A percentile compares a stretch with the other conserved stretches of the same genome.
phyloP scores from a whole-genome alignment of 495 filamentous ascomycete species.

The Annulohypoxylon maeteangense region DNA sequence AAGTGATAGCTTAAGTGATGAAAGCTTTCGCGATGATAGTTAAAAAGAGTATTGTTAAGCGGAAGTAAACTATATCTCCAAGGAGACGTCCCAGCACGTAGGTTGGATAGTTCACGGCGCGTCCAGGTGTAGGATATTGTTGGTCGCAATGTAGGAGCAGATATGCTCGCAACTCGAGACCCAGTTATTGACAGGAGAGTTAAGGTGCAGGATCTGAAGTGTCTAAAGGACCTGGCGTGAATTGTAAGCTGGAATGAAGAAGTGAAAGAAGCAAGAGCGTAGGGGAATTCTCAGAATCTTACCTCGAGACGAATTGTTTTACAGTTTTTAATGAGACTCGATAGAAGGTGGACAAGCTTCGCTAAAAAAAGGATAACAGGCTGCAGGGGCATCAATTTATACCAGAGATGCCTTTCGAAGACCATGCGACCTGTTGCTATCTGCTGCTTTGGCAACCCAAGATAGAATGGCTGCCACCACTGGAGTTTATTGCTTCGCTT shows the following conservation, averaged over 20 bases:
- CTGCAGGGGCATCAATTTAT: background rate
- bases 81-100: slow-evolving; percentile 11
- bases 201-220: slow-evolving; percentile 33
- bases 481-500: background rate
- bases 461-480: background rate
- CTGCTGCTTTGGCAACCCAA: background rate
- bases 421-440: too few relatives aligned
- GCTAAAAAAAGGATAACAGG: slow-evolving; percentile 7
- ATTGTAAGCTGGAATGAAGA: slow-evolving; percentile 26
- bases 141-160: slow-evolving; percentile 1
- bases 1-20: slow-evolving; percentile 26
- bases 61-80: slow-evolving; percentile 31
- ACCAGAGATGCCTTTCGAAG: background rate
- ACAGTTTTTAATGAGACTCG: slow-evolving; percentile 9
- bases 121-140: slow-evolving; percentile 10
- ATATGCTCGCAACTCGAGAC: background rate
- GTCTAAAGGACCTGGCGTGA: slow-evolving; percentile 15
- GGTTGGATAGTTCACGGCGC: background rate
- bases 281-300: slow-evolving; percentile 13
- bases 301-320: slow-evolving; percentile 17
- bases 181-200: slow-evolving; percentile 14
- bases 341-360: slow-evolving; percentile 13
- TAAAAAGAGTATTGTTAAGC: slow-evolving; percentile 10
- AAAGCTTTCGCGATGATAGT: slow-evolving; percentile 22
- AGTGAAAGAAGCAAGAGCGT: slow-evolving; percentile 13